Evolutionary conservation across 1,284 basidiomycete species (phyloP), one percentile per base, ranked within the genome.

Genomic region (Ustilago trichophora): DNA sequence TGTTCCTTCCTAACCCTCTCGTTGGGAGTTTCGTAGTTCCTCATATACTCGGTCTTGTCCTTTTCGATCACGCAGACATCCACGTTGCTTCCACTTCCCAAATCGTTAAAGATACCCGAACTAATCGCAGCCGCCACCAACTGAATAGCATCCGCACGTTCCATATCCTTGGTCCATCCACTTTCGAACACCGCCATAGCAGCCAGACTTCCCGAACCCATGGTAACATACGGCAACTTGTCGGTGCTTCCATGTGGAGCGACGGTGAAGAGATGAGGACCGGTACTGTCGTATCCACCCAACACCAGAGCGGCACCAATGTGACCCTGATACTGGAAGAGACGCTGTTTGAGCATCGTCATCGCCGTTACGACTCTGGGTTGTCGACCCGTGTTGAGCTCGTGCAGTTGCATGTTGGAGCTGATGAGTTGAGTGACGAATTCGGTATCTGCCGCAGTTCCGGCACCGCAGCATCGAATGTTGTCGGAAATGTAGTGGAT

Each of bases 171-270:
- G 77, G 85, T 86, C 93, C 93, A 99, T 13, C 85, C 82, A 49
- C 87, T 88, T 82, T 99, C 96, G 75, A 99, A 98, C 13, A 98
- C 90, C 13, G 94, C 92, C 96, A 99, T 99, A 21, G 95, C 96
- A 3, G 96, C 96, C 43, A 98, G 85, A 75, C 88, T 90, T 62
- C 96, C 96, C 6, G 91, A 93, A 27, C 96, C 96, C 95, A 98
- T 98, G 0, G 96, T 98, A 26, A 98, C 95, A 77, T 97, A 99
- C 0, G 96, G 96, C 27, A 99, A 86, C 83, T 98, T 98, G 84
- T 98, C 96, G 0, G 96, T 98, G 15, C 92, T 95, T 8, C 96
- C 96, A 83, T 99, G 95, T 1, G 96, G 94, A 63, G 91, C 89
- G 66, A 99, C 90, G 11, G 95, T 98, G 85, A 97, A 98, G 8